Evolutionary conservation across 208 protist genomes (phyloP).

Genomic region (Phytomonas francai): DNA sequence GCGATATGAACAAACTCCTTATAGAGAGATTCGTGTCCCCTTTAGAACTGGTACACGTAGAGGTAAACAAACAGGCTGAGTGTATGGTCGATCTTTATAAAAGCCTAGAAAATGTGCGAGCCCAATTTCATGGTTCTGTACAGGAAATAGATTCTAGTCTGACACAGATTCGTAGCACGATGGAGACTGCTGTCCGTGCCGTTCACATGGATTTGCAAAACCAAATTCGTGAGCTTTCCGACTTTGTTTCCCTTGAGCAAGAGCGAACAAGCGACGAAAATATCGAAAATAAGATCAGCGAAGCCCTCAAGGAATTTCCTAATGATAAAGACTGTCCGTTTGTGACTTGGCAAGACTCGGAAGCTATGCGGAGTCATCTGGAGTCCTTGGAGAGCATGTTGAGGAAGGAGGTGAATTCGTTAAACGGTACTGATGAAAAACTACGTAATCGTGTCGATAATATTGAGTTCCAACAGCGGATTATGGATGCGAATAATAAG

Average conservation of each 20-base stretch:
- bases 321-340: neutral
- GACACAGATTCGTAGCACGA: slow-evolving; percentile 20
- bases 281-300: neutral
- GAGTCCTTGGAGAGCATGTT: neutral
- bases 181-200: slow-evolving; percentile 17
- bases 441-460: neutral
- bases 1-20: slow-evolving; percentile 9
- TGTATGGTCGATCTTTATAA: slow-evolving; percentile 12
- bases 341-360: neutral
- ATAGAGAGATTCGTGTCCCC: slow-evolving; percentile 15
- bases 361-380: neutral
- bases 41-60: slow-evolving; percentile 18
- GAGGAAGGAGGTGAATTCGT: neutral
- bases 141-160: slow-evolving; percentile 26
- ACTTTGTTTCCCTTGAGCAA: neutral
- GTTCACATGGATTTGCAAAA: neutral
- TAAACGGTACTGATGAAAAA: neutral
- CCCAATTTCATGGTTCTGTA: slow-evolving; percentile 18
- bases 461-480: neutral
- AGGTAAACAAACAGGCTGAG: slow-evolving; percentile 11
- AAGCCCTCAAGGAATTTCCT: neutral
- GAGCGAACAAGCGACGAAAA: neutral
- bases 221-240: neutral
- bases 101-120: slow-evolving; percentile 13
- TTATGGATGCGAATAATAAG: neutral